phyloP scores from a whole-genome alignment of 2,329 filamentous ascomycete species.

The Escovopsis sp. region DNA sequence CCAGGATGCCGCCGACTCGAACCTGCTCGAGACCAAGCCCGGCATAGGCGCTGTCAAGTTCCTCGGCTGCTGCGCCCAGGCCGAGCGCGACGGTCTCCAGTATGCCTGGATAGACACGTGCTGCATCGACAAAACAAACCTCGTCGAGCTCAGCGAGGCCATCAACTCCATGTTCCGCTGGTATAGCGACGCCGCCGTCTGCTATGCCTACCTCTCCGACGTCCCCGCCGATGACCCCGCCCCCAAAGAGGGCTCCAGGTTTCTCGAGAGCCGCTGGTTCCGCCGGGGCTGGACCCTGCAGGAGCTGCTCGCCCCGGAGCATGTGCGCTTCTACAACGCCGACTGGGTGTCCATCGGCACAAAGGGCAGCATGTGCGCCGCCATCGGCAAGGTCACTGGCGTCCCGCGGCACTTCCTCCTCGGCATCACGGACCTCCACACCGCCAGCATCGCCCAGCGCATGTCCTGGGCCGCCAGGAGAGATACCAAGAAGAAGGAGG shows the following conservation, averaged over 20 bases:
- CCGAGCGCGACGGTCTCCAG: slow-evolving; percentile 6
- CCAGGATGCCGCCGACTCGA: neutral
- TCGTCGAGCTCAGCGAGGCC: slow-evolving; percentile 7
- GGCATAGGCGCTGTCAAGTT: neutral
- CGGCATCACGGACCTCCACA: neutral
- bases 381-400: slow-evolving; percentile 14
- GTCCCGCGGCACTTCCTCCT: slow-evolving; percentile 9
- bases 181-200: slow-evolving; percentile 4
- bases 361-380: slow-evolving; percentile 2
- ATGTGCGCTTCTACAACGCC: slow-evolving; percentile 9
- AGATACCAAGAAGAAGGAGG: slow-evolving; percentile 7
- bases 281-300: slow-evolving; percentile 13
- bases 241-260: neutral
- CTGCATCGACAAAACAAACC: slow-evolving; percentile 8
- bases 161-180: slow-evolving; percentile 10
- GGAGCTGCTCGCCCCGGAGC: slow-evolving; percentile 12
- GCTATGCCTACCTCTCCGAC: slow-evolving; percentile 8
- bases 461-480: slow-evolving; percentile 10
- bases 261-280: slow-evolving; percentile 10
- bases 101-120: slow-evolving; percentile 10
- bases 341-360: slow-evolving; percentile 6
- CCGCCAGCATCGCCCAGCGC: slow-evolving; percentile 9
- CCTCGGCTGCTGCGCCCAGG: slow-evolving; percentile 5
- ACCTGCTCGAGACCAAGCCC: neutral
- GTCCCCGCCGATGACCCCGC: neutral